These are phyloP conservation scores for Aspergillus melleus DNA, from an alignment of 2,329 filamentous ascomycete species.

Conservation along the genomic window DNA sequence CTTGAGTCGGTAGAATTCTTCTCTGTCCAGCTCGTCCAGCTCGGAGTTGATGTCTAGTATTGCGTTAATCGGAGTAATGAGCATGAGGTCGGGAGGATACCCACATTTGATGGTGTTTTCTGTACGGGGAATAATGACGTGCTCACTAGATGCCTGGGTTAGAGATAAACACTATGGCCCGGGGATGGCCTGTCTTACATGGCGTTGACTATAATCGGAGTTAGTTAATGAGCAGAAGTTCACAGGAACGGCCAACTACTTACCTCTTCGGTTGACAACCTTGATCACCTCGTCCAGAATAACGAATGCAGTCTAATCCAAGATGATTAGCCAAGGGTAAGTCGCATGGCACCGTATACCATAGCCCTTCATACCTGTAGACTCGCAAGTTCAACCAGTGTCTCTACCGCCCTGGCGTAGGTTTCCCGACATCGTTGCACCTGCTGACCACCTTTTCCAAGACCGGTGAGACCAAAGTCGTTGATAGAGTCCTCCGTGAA, in stretches of 20 bases:
- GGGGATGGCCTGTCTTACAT: constrained; percentile 60
- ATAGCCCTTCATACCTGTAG: constrained; percentile 61
- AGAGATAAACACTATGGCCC: constrained; percentile 2
- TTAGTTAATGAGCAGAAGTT: constrained; percentile 22
- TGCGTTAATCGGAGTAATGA: neutral
- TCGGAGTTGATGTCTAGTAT: constrained; percentile 88
- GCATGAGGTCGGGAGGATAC: constrained; percentile 23
- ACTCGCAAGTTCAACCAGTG: constrained; percentile 89
- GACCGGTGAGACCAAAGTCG: constrained; percentile 91
- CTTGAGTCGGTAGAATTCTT: constrained; percentile 97
- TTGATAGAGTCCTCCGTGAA: constrained; percentile 86
- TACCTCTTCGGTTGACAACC: constrained; percentile 92
- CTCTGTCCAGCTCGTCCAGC: constrained; percentile 92
- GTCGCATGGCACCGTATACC: neutral
- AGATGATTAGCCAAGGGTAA: neutral
- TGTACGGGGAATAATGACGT: constrained; percentile 90
- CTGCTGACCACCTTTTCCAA: constrained; percentile 96
- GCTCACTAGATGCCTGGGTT: constrained; percentile 38
- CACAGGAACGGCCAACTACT: constrained; percentile 24
- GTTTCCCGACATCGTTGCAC: constrained; percentile 94
- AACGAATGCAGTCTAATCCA: constrained; percentile 79
- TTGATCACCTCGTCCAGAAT: constrained; percentile 99
- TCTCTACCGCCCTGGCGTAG: constrained; percentile 93
- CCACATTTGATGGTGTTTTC: constrained; percentile 99
- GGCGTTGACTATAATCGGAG: constrained; percentile 69